These are phyloP conservation scores for Populus hybrid DNA, from an alignment of 441 rosid genomes.

Conservation along the genomic window DNA sequence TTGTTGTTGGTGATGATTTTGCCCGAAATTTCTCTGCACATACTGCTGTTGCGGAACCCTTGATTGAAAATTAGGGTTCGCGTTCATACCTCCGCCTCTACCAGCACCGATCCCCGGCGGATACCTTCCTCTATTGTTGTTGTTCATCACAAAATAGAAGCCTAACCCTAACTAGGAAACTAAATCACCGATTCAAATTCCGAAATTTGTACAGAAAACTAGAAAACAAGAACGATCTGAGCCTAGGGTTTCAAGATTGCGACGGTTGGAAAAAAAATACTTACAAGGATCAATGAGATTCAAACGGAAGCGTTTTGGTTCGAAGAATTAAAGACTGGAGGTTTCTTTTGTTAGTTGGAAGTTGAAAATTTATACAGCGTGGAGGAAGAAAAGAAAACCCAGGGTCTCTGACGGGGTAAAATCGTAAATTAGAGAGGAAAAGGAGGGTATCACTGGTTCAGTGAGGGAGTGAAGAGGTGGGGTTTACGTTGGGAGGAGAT, in stretches of 20 bases:
- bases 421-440: background rate
- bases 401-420: background rate
- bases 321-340: background rate
- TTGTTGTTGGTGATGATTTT: conserved; percentile 47
- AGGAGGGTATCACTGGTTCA: conserved; percentile 20
- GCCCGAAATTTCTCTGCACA: conserved; percentile 66
- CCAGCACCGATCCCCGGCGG: conserved; percentile 89
- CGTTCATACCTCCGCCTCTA: conserved; percentile 61
- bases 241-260: background rate
- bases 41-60: conserved; percentile 73
- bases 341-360: background rate
- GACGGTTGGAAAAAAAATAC: background rate
- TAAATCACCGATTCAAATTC: background rate
- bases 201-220: conserved; percentile 17
- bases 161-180: conserved; percentile 33
- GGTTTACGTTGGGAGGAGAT: conserved; percentile 26
- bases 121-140: conserved; percentile 82
- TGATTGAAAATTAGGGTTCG: conserved; percentile 63
- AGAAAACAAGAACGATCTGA: background rate
- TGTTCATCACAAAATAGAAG: conserved; percentile 27
- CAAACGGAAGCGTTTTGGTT: background rate
- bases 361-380: background rate
- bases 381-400: background rate
- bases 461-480: conserved; percentile 15
- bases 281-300: conserved; percentile 18